phyloP scores from a whole-genome alignment of 768 basidiomycete species.

The Lactarius tabidus region DNA sequence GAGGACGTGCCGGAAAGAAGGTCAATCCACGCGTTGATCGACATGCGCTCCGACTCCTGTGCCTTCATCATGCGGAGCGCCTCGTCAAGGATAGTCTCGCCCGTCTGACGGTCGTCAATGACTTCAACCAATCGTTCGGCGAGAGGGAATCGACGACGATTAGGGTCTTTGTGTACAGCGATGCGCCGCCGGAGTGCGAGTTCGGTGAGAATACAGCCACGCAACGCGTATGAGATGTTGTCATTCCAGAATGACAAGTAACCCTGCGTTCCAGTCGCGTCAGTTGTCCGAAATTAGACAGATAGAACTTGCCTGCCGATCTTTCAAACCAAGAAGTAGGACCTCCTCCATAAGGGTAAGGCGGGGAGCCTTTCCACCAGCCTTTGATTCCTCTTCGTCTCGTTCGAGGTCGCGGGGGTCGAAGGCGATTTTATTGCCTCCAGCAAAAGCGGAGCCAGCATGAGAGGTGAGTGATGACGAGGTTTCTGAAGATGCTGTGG shows the following conservation, averaged over 20 bases:
- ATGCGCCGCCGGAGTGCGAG: slow-evolving; percentile 93
- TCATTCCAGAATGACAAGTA: slow-evolving; percentile 99
- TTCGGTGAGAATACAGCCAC: slow-evolving; percentile 98
- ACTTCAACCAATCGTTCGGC: slow-evolving; percentile 87
- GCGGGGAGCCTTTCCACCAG: slow-evolving; percentile 71
- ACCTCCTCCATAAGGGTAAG: slow-evolving; percentile 98
- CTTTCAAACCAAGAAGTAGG: slow-evolving; percentile 87
- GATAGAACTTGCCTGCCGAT: slow-evolving; percentile 72
- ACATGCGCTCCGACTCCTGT: slow-evolving; percentile 68
- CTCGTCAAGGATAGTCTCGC: slow-evolving; percentile 95
- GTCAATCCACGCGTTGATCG: slow-evolving; percentile 92
- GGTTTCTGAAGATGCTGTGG: slow-evolving; percentile 35
- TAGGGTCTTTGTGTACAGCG: slow-evolving; percentile 82
- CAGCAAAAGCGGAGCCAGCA: slow-evolving; percentile 80
- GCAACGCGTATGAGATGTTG: slow-evolving; percentile 97
- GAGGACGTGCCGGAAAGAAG: slow-evolving; percentile 78
- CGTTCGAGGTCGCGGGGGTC: slow-evolving; percentile 88
- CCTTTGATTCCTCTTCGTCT: slow-evolving; percentile 56
- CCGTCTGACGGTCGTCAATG: slow-evolving; percentile 87
- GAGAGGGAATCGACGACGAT: slow-evolving; percentile 66
- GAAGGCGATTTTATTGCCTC: slow-evolving; percentile 84
- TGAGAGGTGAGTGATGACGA: slow-evolving; percentile 39
- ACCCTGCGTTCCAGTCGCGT: slow-evolving; percentile 45
- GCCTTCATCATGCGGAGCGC: slow-evolving; percentile 93
- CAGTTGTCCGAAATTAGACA: background rate